phyloP scores from a whole-genome alignment of 2,329 filamentous ascomycete species.

The Plectosphaerella sp. region DNA sequence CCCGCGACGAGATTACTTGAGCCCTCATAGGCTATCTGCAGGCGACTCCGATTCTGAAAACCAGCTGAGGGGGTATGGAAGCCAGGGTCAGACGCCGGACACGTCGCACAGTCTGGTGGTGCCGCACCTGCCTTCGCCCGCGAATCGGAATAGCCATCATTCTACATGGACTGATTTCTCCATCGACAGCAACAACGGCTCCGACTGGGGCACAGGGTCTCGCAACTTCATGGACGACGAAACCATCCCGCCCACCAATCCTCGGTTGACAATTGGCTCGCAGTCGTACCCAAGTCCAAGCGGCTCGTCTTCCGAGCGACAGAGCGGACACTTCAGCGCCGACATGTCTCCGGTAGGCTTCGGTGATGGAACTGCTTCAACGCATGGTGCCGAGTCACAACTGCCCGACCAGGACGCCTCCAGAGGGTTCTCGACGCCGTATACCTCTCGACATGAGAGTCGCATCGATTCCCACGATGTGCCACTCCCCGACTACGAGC shows the following conservation, averaged over 20 bases:
- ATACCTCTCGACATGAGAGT: conserved; percentile 29
- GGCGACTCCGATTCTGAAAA: conserved; percentile 28
- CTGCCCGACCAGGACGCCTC: conserved; percentile 49
- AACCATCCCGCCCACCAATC: conserved; percentile 9
- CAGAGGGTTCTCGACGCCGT: conserved; percentile 44
- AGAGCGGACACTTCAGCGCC: conserved; percentile 20
- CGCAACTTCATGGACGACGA: conserved; percentile 5
- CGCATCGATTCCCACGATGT: conserved; percentile 21
- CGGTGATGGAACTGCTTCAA: conserved; percentile 1
- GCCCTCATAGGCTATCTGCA: conserved; percentile 26
- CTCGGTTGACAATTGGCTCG: conserved; percentile 8
- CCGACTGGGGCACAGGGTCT: conserved; percentile 19
- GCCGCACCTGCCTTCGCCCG: conserved; percentile 36
- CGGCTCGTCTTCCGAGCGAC: conserved; percentile 10
- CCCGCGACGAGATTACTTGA: neutral
- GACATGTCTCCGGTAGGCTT: conserved; percentile 25
- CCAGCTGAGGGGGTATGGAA: conserved; percentile 8
- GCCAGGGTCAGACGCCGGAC: conserved; percentile 20
- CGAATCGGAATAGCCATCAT: conserved; percentile 47
- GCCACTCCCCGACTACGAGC: conserved; percentile 44
- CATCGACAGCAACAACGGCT: conserved; percentile 45
- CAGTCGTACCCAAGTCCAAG: conserved; percentile 5
- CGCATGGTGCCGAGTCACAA: conserved; percentile 26
- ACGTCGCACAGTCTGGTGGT: conserved; percentile 42
- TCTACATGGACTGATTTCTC: conserved; percentile 60